Evolutionary conservation across 2,329 filamentous ascomycete genomes (phyloP), one percentile per base, ranked within the genome.

Genomic region (Mycogone perniciosa): DNA sequence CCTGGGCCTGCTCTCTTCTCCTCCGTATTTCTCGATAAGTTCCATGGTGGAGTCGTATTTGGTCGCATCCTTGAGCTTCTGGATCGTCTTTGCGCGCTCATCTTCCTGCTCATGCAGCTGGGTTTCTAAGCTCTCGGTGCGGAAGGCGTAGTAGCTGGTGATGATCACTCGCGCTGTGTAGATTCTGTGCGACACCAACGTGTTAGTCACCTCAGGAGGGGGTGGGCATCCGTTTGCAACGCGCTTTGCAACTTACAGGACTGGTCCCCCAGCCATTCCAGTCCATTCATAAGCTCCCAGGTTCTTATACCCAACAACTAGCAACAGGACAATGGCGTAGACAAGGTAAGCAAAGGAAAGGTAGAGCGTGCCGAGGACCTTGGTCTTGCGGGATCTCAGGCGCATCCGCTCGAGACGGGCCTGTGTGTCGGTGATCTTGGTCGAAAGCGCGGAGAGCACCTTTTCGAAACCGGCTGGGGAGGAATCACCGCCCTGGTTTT

Each of bases 41-140:
- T 96, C 84, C 62, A 95, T 82, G 1, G 93, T 99, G 31, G 91
- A 93, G 69, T 97, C 89, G 72, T 96, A 99, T 67, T 88, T 96
- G 33, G 93, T 99, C 29, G 91, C 91, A 52, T 86, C 84, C 71
- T 99, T 99, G 56, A 99, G 81, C 70, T 91, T 91, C 66, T 95
- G 86, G 57, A 99, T 97, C 2, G 91, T 96, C 60, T 83, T 83
- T 53, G 88, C 82, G 48, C 92, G 84, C 67, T 96, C 88, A 48
- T 82, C 81, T 61, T 91, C 83, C 34, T 91, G 79, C 20, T 80
- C 80, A 60, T 92, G 86, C 31, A 97, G 76, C 38, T 85, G 79
- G 37, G 76, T 68, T 58, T 86, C 81, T 8, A 88, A 77, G 11
- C 76, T 81, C 26, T 85, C 80, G 60, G 93, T 85, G 54, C 89